Base-by-base conservation (phyloP, 2,329 filamentous ascomycete species). In the Claviceps sp. region DNA sequence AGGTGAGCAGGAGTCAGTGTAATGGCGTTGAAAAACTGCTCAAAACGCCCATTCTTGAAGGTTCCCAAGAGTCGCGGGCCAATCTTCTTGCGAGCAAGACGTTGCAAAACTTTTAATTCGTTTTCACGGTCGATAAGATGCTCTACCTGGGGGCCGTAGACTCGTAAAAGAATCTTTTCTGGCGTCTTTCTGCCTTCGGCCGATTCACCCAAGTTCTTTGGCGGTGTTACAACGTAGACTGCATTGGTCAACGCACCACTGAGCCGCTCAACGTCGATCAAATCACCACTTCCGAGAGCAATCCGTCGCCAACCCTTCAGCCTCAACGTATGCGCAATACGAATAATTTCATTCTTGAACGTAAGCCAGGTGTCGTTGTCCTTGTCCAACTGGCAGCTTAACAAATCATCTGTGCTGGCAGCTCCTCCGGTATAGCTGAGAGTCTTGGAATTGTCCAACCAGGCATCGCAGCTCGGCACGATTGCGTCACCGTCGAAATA, bases 241-340 rank as follows among this genome's bases (percentile, higher is more conserved):
- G 91, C 89, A 64, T 98, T 98, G 20, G 93, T 98, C 58, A 98
- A 70, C 8, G 93, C 93, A 54, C 93, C 93, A 64, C 91, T 96
- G 29, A 94, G 73, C 48, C 87, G 78, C 66, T 86, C 78, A 5
- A 93, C 84, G 2, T 76, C 76, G 56, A 93, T 82, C 39, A 73
- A 74, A 49, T 80, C 78, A 57, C 85, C 86, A 56, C 74, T 72
- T 11, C 87, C 85, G 49, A 91, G 70, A 0, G 88, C 79, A 0
- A 98, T 81, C 54, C 82, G 82, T 50, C 90, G 81, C 93, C 93
- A 98, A 9, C 91, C 88, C 65, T 95, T 95, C 36, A 97, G 76
- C 50, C 82, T 82, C 50, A 98, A 72, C 0, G 93, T 98, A 66
- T 97, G 93, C 0, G 88, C 77, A 53, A 97, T 75, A 39, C 89